Evolutionary conservation across 2,329 filamentous ascomycete genomes (phyloP).

Genomic region (Nemania sp.): DNA sequence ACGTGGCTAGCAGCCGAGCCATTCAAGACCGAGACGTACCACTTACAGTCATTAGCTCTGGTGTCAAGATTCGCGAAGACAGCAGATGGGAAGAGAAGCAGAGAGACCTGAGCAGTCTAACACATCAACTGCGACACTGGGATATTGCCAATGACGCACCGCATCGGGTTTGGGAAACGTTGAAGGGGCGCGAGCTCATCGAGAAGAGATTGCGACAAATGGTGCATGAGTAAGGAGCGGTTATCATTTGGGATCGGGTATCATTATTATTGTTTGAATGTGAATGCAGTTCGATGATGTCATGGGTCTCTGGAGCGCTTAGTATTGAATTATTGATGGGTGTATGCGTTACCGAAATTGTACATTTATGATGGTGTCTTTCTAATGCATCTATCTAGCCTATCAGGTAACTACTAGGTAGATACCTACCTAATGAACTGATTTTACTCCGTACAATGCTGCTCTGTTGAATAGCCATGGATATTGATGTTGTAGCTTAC

Average conservation of each 20-base stretch:
- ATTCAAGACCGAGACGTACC: constrained; percentile 84
- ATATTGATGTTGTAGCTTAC: too few relatives aligned
- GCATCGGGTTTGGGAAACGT: constrained; percentile 85
- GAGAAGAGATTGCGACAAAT: constrained; percentile 82
- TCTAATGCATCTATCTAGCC: too few relatives aligned
- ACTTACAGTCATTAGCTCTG: constrained; percentile 85
- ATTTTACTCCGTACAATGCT: too few relatives aligned
- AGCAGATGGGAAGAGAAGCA: constrained; percentile 85
- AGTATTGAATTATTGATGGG: constrained; percentile 4
- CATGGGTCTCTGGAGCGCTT: not conserved
- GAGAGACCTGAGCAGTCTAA: constrained; percentile 83
- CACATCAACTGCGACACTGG: constrained; percentile 83
- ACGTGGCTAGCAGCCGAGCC: constrained; percentile 80
- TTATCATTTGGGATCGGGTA: not conserved
- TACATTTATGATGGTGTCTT: too few relatives aligned
- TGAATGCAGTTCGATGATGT: constrained; percentile 5
- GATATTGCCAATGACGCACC: constrained; percentile 87
- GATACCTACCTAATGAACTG: too few relatives aligned
- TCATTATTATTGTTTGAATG: not conserved
- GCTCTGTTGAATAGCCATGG: too few relatives aligned
- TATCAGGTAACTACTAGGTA: too few relatives aligned
- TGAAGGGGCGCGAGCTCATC: constrained; percentile 77
- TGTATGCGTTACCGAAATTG: constrained; percentile 13
- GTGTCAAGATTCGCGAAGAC: constrained; percentile 74
- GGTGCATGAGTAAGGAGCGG: constrained; percentile 55